A percentile compares a stretch with the other conserved stretches of the same genome.
These are phyloP conservation scores for Clavispora asparagi DNA, from an alignment of 805 yeast genomes.

Conservation along the genomic window DNA sequence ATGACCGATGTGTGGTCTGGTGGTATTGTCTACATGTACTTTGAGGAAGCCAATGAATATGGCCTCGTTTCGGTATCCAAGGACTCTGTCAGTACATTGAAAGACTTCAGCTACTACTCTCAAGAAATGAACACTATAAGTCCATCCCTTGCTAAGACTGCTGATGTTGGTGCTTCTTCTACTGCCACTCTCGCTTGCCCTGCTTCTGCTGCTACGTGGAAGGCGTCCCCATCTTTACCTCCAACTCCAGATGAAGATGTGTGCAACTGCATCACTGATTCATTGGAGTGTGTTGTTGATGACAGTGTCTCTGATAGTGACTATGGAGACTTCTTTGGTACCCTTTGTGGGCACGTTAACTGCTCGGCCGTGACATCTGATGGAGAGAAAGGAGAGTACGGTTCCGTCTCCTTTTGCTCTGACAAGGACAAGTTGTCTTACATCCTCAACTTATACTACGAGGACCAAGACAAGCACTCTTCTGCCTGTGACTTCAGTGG, in stretches of 20 bases:
- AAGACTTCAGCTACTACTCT: constrained; percentile 44
- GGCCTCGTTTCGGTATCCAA: constrained; percentile 63
- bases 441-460: constrained; percentile 59
- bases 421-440: constrained; percentile 61
- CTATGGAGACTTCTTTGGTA: constrained; percentile 54
- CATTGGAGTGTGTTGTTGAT: constrained; percentile 57
- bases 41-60: constrained; percentile 75
- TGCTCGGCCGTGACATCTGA: constrained; percentile 60
- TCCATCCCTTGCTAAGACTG: constrained; percentile 36
- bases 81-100: constrained; percentile 51
- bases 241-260: constrained; percentile 67
- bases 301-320: constrained; percentile 50
- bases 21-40: constrained; percentile 90
- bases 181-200: constrained; percentile 54
- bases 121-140: constrained; percentile 29
- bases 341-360: constrained; percentile 52
- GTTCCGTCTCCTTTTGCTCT: constrained; percentile 69
- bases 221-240: constrained; percentile 63
- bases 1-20: constrained; percentile 94
- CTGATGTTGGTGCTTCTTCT: constrained; percentile 17
- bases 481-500: constrained; percentile 27
- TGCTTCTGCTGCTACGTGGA: constrained; percentile 50
- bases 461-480: constrained; percentile 7
- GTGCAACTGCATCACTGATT: constrained; percentile 57
- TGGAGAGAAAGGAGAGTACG: constrained; percentile 64